phyloP scores from a whole-genome alignment of 2,329 filamentous ascomycete species.

The Epichloe gansuensis region DNA sequence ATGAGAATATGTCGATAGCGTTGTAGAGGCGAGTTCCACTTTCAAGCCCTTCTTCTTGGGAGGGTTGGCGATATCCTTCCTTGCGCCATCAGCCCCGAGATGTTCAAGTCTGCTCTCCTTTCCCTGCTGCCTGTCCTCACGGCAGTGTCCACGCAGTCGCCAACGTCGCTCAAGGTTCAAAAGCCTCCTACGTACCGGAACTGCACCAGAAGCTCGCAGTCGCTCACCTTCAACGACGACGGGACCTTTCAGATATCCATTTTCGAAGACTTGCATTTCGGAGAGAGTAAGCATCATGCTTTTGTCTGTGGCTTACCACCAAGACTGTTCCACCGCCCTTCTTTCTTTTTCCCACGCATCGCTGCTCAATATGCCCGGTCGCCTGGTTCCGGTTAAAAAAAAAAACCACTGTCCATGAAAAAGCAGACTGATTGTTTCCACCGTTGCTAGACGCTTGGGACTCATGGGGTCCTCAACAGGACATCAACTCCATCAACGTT shows the following conservation, averaged over 20 bases:
- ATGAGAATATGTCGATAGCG: too few relatives aligned
- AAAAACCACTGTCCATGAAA: too few relatives aligned
- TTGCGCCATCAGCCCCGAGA: background rate
- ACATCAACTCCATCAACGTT: constrained; percentile 42
- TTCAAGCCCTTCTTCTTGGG: constrained; percentile 8
- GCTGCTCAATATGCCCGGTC: too few relatives aligned
- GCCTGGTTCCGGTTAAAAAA: too few relatives aligned
- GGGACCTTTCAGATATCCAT: constrained; percentile 42
- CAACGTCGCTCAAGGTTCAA: background rate
- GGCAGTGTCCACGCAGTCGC: background rate
- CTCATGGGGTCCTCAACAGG: constrained; percentile 35
- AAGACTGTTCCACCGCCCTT: too few relatives aligned
- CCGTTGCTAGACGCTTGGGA: constrained; percentile 28
- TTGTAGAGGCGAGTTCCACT: background rate
- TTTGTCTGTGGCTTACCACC: too few relatives aligned
- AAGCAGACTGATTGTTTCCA: background rate
- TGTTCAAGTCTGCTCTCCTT: background rate
- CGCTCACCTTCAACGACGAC: constrained; percentile 24
- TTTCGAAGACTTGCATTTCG: constrained; percentile 60
- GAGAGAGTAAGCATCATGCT: constrained; percentile 38
- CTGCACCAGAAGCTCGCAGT: background rate
- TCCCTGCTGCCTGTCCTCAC: background rate
- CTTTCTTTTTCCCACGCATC: too few relatives aligned
- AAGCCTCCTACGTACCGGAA: background rate
- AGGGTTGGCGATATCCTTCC: background rate